These are phyloP conservation scores for Trichoderma sp. DNA, from an alignment of 2,329 filamentous ascomycete genomes.

Conservation along the genomic window DNA sequence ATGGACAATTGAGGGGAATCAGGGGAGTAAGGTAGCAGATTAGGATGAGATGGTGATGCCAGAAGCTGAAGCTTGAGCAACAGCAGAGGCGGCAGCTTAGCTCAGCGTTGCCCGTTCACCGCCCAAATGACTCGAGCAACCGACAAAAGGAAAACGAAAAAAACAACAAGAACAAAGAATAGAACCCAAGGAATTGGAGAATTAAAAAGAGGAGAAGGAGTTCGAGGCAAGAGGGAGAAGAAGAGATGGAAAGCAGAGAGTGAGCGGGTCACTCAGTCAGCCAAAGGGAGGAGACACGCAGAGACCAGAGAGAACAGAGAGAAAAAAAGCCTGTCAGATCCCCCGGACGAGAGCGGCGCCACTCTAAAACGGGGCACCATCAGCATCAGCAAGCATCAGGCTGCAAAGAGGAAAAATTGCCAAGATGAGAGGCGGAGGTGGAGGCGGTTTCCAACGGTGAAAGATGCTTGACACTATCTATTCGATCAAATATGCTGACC, in stretches of 20 bases:
- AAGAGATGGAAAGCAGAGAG: not conserved
- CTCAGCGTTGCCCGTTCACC: slow-evolving; percentile 9
- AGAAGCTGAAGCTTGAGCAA: not conserved
- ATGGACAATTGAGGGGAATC: no score
- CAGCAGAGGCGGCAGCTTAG: not conserved
- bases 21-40: not conserved
- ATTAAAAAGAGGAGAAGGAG: slow-evolving; percentile 8
- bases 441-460: not conserved
- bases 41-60: not conserved
- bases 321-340: slow-evolving; percentile 8
- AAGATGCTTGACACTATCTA: no score
- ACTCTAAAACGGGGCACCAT: slow-evolving; percentile 8
- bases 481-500: no score
- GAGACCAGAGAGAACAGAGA: not conserved
- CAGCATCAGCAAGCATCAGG: not conserved
- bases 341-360: slow-evolving; percentile 2
- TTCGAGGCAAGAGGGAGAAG: not conserved
- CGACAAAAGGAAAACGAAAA: not conserved
- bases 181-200: not conserved
- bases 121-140: not conserved
- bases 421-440: not conserved
- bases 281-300: not conserved
- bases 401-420: not conserved
- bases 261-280: not conserved
- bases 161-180: not conserved